A percentile compares a stretch with the other conserved stretches of the same genome.
These are phyloP conservation scores for Stromatinia cepivora DNA, from an alignment of 2,329 filamentous ascomycete species.

Conservation along the genomic window DNA sequence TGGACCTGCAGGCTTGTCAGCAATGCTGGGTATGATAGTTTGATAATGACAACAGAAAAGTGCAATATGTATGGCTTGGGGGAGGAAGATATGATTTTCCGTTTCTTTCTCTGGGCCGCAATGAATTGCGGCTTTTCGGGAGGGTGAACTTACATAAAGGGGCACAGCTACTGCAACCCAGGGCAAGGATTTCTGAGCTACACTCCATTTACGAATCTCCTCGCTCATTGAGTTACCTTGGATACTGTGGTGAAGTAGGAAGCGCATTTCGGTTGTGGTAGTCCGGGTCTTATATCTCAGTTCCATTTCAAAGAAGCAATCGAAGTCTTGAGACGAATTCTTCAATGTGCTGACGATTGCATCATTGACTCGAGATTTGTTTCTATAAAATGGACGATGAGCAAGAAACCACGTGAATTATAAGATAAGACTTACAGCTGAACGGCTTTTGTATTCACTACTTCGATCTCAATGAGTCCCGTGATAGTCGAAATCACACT, in stretches of 20 bases:
- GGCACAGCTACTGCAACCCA: conserved; percentile 43
- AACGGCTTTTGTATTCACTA: conserved; percentile 25
- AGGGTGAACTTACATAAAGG: conserved; percentile 30
- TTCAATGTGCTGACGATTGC: conserved; percentile 26
- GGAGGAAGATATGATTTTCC: background rate
- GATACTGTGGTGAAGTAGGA: conserved; percentile 41
- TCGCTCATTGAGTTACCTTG: conserved; percentile 27
- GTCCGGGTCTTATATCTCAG: conserved; percentile 22
- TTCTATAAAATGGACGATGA: conserved; percentile 16
- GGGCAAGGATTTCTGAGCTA: conserved; percentile 37
- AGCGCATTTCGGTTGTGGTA: conserved; percentile 22
- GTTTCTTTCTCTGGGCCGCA: too few relatives aligned
- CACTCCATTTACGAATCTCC: conserved; percentile 37
- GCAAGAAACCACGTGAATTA: background rate
- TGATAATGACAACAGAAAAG: background rate
- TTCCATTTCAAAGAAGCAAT: conserved; percentile 29
- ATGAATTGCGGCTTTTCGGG: background rate
- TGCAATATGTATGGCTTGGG: background rate
- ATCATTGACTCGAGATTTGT: conserved; percentile 31
- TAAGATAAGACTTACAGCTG: conserved; percentile 27
- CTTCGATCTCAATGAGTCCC: conserved; percentile 27
- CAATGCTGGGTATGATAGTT: background rate
- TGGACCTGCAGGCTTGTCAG: background rate
- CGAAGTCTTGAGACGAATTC: conserved; percentile 26
- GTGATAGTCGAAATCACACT: conserved; percentile 25